These are phyloP conservation scores for Kitagawia praeruptora DNA, from an alignment of 129 eudicot species.

Conservation along the genomic window DNA sequence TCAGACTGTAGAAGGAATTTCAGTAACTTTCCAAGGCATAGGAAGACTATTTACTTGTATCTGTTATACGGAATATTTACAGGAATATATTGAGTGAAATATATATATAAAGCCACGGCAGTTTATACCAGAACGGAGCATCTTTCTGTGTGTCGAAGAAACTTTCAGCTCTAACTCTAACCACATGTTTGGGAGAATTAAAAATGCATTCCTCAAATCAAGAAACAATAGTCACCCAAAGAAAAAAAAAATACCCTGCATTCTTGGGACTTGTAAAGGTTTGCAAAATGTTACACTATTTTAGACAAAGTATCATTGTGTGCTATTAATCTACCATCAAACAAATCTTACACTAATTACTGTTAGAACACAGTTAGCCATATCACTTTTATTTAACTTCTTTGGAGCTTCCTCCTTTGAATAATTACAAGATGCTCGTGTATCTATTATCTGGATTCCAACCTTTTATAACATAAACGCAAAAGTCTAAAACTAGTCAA, in stretches of 20 bases:
- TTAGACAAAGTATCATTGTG: not conserved
- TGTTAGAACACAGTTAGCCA: not conserved
- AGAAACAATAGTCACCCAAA: not conserved
- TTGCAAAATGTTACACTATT: not conserved
- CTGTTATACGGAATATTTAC: no score
- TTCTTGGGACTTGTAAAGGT: not conserved
- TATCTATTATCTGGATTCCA: not conserved
- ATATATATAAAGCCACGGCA: no score
- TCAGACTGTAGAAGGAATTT: no score
- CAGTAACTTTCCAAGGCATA: no score
- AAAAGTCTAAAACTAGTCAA: not conserved
- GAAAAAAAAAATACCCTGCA: not conserved
- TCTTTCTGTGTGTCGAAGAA: no score
- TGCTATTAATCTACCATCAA: not conserved
- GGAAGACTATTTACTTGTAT: no score
- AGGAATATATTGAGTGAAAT: no score
- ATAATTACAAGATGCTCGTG: not conserved
- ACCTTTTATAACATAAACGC: not conserved
- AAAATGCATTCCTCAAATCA: no score
- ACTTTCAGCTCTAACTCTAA: no score
- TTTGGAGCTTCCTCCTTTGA: not conserved
- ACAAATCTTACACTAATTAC: not conserved
- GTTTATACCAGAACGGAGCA: no score
- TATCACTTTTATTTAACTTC: not conserved
- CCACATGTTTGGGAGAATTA: no score